Percentiles rank a stretch among this genome's conserved stretches.
Evolutionary conservation across 768 basidiomycete species (phyloP).

Genomic region (Melanogaster broomeanus): DNA sequence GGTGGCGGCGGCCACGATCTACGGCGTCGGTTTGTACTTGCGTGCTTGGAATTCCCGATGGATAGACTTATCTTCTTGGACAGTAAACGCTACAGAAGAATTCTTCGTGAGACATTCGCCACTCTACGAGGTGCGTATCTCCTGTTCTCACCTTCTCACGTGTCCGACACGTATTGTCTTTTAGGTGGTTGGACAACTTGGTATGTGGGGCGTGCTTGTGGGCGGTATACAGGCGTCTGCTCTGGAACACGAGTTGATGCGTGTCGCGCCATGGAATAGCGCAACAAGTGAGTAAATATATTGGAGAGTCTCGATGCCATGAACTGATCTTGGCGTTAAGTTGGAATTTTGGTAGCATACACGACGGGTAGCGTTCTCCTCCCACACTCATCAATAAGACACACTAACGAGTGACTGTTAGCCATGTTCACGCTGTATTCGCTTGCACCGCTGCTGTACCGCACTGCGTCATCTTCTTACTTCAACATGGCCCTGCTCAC

Average conservation of each 20-base stretch:
- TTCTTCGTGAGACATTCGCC: conserved; percentile 80
- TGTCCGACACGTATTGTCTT: not conserved
- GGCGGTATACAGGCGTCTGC: conserved; percentile 73
- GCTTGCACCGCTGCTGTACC: conserved; percentile 78
- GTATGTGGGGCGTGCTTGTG: conserved; percentile 80
- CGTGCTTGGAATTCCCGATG: not conserved
- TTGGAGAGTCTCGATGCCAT: conserved; percentile 38
- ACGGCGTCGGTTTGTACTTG: conserved; percentile 70
- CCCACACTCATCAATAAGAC: not conserved
- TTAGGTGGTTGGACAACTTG: conserved; percentile 80
- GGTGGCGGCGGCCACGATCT: conserved; percentile 81
- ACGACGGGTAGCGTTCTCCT: conserved; percentile 34
- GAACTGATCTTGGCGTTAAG: conserved; percentile 29
- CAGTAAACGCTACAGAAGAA: conserved; percentile 88
- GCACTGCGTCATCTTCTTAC: conserved; percentile 82
- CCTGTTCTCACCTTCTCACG: not conserved
- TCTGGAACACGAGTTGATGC: conserved; percentile 68
- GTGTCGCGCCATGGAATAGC: conserved; percentile 66
- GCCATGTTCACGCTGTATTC: conserved; percentile 85
- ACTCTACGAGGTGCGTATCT: conserved; percentile 62
- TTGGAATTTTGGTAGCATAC: conserved; percentile 50
- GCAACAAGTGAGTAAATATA: conserved; percentile 52
- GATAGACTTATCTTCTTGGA: conserved; percentile 4
- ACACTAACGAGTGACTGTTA: conserved; percentile 20
- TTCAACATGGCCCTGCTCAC: conserved; percentile 85